Conservation (phyloP, 345 rosid genomes). For the Ricinus communis region DNA sequence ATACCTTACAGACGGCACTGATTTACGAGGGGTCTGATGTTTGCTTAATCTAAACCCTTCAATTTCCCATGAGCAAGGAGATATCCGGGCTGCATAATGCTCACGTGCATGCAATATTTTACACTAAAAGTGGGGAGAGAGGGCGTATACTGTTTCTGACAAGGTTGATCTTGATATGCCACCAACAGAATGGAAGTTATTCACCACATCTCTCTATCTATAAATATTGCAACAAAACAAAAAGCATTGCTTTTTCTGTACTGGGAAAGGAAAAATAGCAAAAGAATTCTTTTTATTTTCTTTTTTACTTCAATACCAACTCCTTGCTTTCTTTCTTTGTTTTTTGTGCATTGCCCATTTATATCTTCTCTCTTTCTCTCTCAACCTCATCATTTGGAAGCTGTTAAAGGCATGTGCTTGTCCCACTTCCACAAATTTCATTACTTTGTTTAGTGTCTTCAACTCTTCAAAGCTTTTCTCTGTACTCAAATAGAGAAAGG, state of each 20-base stretch:
- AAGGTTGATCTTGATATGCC: slow-evolving; percentile 23
- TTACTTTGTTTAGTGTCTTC: slow-evolving; percentile 18
- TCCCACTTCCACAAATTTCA: slow-evolving; percentile 46
- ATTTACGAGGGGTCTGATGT: no score
- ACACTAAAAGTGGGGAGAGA: slow-evolving; percentile 21
- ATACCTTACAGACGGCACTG: no score
- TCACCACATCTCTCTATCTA: slow-evolving; percentile 2
- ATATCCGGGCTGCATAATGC: slow-evolving; percentile 26
- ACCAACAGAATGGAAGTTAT: slow-evolving; percentile 22
- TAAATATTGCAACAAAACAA: not conserved
- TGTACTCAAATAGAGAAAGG: not conserved
- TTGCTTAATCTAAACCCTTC: slow-evolving; percentile 19
- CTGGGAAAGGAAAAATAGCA: not conserved
- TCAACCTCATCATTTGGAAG: slow-evolving; percentile 39
- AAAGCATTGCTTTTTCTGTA: not conserved
- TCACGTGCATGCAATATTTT: slow-evolving; percentile 21
- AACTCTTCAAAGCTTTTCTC: slow-evolving; percentile 18
- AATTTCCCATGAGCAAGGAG: slow-evolving; percentile 12
- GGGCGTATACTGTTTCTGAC: slow-evolving; percentile 26
- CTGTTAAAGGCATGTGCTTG: slow-evolving; percentile 47
- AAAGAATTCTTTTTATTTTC: no score
- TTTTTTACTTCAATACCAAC: no score
- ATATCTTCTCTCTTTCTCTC: slow-evolving; percentile 26
- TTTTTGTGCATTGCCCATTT: no score
- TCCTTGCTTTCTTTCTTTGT: no score